phyloP scores from a whole-genome alignment of 257 asterid species.

The Buddleja alternifolia region DNA sequence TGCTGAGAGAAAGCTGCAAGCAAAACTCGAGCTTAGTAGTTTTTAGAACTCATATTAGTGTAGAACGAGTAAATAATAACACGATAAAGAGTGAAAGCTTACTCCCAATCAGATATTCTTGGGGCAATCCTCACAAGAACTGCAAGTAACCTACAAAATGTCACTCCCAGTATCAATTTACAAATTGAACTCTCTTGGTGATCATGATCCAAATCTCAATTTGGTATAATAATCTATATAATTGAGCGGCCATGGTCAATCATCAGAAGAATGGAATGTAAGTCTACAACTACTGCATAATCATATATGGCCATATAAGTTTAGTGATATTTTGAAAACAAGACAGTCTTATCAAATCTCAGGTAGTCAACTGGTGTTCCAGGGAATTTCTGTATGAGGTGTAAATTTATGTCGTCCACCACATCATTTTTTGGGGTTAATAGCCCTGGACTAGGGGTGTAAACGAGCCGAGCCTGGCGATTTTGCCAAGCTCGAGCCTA shows the following conservation, averaged over 20 bases:
- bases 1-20: slow-evolving; percentile 73
- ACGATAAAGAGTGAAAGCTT: slow-evolving; percentile 27
- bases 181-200: slow-evolving; percentile 86
- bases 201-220: slow-evolving; percentile 88
- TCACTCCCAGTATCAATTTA: slow-evolving; percentile 97
- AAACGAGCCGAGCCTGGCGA: too few relatives aligned
- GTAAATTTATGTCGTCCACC: too few relatives aligned
- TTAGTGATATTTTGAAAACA: too few relatives aligned
- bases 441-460: too few relatives aligned
- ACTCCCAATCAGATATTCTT: slow-evolving; percentile 85
- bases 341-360: too few relatives aligned
- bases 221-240: slow-evolving; percentile 74
- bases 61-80: slow-evolving; percentile 6
- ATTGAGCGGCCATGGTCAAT: slow-evolving; percentile 9
- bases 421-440: too few relatives aligned
- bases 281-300: too few relatives aligned
- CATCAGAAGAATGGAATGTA: too few relatives aligned
- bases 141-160: slow-evolving; percentile 83
- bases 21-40: background rate
- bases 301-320: too few relatives aligned
- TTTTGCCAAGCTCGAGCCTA: too few relatives aligned
- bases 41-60: slow-evolving; percentile 19
- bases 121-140: slow-evolving; percentile 82
- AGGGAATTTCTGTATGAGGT: too few relatives aligned
- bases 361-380: too few relatives aligned